phyloP scores from a whole-genome alignment of 2,329 filamentous ascomycete species.

The Nemania diffusa region DNA sequence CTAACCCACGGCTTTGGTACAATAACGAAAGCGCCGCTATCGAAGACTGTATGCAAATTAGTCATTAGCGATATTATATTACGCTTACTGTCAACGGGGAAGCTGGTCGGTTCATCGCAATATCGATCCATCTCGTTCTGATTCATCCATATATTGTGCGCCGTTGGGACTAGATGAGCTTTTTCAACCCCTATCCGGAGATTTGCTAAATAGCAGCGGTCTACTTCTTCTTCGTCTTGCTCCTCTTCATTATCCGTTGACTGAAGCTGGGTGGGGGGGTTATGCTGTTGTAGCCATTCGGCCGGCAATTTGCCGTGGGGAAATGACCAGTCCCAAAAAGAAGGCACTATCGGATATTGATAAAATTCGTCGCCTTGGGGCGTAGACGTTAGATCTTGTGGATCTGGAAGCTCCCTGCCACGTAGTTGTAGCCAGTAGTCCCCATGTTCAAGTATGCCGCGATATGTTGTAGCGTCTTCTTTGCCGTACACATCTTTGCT shows the following conservation, averaged over 20 bases:
- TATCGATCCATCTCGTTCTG: background rate
- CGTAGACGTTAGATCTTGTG: background rate
- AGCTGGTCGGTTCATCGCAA: background rate
- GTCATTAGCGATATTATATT: constrained; percentile 8
- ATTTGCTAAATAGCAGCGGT: constrained; percentile 6
- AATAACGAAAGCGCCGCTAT: background rate
- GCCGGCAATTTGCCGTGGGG: constrained; percentile 9
- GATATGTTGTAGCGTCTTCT: constrained; percentile 1
- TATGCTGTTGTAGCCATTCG: constrained; percentile 9
- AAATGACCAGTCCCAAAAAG: constrained; percentile 14
- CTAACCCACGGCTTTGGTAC: constrained; percentile 2
- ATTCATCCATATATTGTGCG: background rate
- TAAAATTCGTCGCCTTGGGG: background rate
- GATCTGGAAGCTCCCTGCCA: constrained; percentile 7
- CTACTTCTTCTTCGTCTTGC: background rate
- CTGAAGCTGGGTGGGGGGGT: background rate
- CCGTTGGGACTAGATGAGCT: background rate
- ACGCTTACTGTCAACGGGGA: background rate
- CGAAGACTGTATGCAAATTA: background rate
- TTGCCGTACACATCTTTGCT: background rate
- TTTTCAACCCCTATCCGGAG: constrained; percentile 7
- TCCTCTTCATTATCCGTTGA: background rate
- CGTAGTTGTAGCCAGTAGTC: constrained; percentile 10
- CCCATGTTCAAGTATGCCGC: constrained; percentile 6
- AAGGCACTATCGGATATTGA: constrained; percentile 18